phyloP scores from a whole-genome alignment of 2,329 filamentous ascomycete genomes.

The Talaromyces rugulosus region DNA sequence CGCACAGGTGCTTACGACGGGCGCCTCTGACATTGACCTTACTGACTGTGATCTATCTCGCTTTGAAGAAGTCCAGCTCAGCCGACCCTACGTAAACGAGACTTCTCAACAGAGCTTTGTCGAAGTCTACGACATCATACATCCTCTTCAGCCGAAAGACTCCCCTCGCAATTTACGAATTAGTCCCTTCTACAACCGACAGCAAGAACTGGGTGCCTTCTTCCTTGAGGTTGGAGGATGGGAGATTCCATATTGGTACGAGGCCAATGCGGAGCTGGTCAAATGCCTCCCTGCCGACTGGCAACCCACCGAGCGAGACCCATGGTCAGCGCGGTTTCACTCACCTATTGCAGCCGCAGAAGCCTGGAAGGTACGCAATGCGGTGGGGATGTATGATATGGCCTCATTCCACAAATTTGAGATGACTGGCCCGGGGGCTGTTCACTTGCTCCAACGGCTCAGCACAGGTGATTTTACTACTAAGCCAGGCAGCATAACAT shows the following conservation, averaged over 20 bases:
- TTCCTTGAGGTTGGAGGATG: constrained; percentile 58
- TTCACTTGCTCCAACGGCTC: constrained; percentile 51
- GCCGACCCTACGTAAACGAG: constrained; percentile 52
- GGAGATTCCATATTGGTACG: constrained; percentile 62
- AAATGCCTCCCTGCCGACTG: constrained; percentile 50
- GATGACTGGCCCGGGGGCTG: constrained; percentile 54
- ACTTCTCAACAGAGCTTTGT: constrained; percentile 60
- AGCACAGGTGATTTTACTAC: neutral
- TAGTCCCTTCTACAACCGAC: constrained; percentile 55
- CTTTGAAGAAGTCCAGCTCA: constrained; percentile 59
- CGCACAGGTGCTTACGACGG: constrained; percentile 55
- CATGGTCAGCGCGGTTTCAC: constrained; percentile 56
- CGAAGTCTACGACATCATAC: constrained; percentile 62
- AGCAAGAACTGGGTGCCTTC: constrained; percentile 47
- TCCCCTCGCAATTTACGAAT: constrained; percentile 57
- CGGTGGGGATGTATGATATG: constrained; percentile 61
- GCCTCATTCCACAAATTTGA: constrained; percentile 57
- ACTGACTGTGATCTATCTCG: constrained; percentile 57
- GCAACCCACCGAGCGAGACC: constrained; percentile 53
- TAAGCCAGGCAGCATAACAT: neutral
- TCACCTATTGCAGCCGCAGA: constrained; percentile 58
- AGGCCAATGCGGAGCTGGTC: constrained; percentile 52
- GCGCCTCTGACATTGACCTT: constrained; percentile 53
- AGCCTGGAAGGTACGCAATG: constrained; percentile 62
- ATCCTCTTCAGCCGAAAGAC: constrained; percentile 55